These are phyloP conservation scores for Trypanosoma cruzi DNA, from an alignment of 208 protist species.

Conservation along the genomic window DNA sequence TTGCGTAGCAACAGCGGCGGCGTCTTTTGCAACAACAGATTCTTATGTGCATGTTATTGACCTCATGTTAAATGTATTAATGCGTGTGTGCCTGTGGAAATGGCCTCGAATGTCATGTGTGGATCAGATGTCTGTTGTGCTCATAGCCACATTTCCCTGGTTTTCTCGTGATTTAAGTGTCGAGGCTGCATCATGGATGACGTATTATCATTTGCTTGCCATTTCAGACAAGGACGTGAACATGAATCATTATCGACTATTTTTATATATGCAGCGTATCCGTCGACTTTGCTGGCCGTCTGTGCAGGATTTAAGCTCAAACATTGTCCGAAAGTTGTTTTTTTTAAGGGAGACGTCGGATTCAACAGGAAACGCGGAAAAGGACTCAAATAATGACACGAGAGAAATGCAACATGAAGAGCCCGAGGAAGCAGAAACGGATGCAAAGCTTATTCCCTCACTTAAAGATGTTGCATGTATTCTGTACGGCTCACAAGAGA, in stretches of 20 bases:
- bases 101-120: slow-evolving; percentile 20
- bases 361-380: background rate
- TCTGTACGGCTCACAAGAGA: slow-evolving; percentile 32
- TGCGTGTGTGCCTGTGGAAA: slow-evolving; percentile 24
- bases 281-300: slow-evolving; percentile 53
- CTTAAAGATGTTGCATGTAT: slow-evolving; percentile 40
- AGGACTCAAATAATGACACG: background rate
- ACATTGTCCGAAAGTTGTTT: slow-evolving; percentile 39
- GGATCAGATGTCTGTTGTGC: slow-evolving; percentile 20
- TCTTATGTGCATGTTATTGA: slow-evolving; percentile 27
- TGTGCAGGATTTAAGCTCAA: slow-evolving; percentile 39
- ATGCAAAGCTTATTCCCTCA: background rate
- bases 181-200: slow-evolving; percentile 20
- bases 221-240: background rate
- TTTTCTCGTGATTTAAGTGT: slow-evolving; percentile 19
- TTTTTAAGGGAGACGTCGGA: background rate
- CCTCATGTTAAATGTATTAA: slow-evolving; percentile 26
- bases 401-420: background rate
- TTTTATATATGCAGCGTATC: slow-evolving; percentile 38
- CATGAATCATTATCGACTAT: slow-evolving; percentile 15
- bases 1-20: background rate
- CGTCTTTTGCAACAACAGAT: background rate
- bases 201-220: slow-evolving; percentile 15
- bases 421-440: background rate
- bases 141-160: slow-evolving; percentile 21